phyloP scores from a whole-genome alignment of 495 filamentous ascomycete species.

The Podospora pseudopauciseta region DNA sequence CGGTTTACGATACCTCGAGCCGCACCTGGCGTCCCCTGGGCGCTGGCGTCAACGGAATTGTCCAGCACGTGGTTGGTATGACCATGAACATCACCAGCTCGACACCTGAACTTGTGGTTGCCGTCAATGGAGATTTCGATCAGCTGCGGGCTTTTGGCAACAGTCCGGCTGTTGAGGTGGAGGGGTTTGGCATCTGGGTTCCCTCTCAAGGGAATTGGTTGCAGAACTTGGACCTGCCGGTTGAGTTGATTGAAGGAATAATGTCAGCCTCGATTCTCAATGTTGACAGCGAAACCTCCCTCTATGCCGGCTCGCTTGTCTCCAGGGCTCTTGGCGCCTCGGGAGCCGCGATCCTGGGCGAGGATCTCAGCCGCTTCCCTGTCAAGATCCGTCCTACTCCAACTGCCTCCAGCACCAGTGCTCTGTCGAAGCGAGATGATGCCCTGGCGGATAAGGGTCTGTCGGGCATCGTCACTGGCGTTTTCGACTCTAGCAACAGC shows the following conservation, averaged over 20 bases:
- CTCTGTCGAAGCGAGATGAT: conserved; percentile 55
- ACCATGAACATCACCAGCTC: conserved; percentile 73
- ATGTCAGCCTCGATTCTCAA: conserved; percentile 62
- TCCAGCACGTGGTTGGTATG: conserved; percentile 67
- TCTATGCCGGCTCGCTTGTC: conserved; percentile 75
- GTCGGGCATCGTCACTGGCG: conserved; percentile 67
- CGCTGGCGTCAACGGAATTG: conserved; percentile 78
- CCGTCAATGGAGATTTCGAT: conserved; percentile 77
- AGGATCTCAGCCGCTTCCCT: conserved; percentile 56
- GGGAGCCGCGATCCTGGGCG: conserved; percentile 63
- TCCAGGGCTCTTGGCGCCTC: conserved; percentile 65
- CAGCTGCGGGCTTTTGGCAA: conserved; percentile 62
- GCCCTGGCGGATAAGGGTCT: conserved; percentile 41
- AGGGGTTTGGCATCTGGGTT: conserved; percentile 92
- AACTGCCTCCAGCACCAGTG: conserved; percentile 26
- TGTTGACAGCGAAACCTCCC: conserved; percentile 55
- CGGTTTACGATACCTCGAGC: conserved; percentile 64
- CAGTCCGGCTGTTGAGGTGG: conserved; percentile 55
- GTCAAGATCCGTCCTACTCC: conserved; percentile 52
- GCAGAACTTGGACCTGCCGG: conserved; percentile 66
- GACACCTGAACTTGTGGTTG: conserved; percentile 67
- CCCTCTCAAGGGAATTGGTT: conserved; percentile 86
- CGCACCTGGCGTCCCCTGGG: conserved; percentile 77
- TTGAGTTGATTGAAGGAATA: conserved; percentile 63
- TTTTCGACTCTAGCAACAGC: conserved; percentile 64